A percentile compares a stretch with the other conserved stretches of the same genome.
These are phyloP conservation scores for Rhizophora mangle DNA, from an alignment of 345 rosid genomes.

Conservation along the genomic window DNA sequence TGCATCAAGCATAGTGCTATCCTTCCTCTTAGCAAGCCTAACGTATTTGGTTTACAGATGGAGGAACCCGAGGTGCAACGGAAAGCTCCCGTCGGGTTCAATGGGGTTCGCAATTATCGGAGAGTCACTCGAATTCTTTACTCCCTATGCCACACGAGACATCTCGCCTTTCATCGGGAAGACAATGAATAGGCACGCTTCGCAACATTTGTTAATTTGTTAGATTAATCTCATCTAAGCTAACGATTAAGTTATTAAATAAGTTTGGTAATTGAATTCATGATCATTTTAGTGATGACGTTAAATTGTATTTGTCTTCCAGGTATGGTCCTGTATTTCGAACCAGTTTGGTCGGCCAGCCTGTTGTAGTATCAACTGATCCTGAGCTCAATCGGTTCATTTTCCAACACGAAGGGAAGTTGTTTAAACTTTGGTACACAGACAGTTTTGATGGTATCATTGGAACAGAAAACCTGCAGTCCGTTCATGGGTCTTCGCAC, in stretches of 20 bases:
- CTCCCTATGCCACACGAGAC: not conserved
- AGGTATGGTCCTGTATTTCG: conserved; percentile 45
- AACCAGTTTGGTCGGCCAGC: conserved; percentile 36
- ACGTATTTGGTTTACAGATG: not conserved
- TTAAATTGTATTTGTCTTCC: not conserved
- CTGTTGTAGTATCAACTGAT: conserved; percentile 39
- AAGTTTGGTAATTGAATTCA: no score
- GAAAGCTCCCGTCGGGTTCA: conserved; percentile 7
- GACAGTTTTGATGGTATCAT: conserved; percentile 34
- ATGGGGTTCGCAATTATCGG: conserved; percentile 10
- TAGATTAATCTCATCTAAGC: no score
- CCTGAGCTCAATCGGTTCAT: conserved; percentile 36
- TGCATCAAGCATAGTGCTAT: no score
- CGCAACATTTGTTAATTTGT: no score
- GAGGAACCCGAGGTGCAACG: conserved; percentile 6
- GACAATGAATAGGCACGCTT: no score
- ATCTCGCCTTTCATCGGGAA: conserved; percentile 1
- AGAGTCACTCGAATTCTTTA: conserved; percentile 1
- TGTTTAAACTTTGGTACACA: conserved; percentile 30
- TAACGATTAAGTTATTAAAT: no score
- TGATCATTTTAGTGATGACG: no score
- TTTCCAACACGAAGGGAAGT: conserved; percentile 40
- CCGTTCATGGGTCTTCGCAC: conserved; percentile 30
- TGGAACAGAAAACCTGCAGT: conserved; percentile 27
- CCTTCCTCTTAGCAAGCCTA: not conserved